A percentile compares a stretch with the other conserved stretches of the same genome.
These are phyloP conservation scores for Saccharomycopsis phalli DNA, from an alignment of 1,139 yeast genomes.

Conservation along the genomic window DNA sequence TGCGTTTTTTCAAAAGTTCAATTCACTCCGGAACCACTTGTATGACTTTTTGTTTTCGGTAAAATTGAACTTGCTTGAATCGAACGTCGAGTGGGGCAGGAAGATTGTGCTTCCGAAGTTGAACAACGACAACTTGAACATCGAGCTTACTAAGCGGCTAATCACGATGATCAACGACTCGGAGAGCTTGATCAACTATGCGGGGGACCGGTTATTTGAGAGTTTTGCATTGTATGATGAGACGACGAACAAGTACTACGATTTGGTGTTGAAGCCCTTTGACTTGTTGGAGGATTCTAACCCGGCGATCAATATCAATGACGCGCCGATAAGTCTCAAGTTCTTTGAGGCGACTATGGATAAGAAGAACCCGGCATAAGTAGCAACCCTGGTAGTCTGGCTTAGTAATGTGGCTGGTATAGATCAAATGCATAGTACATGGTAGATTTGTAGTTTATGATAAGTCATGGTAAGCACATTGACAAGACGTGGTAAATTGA, in stretches of 20 bases:
- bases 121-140: constrained; percentile 14
- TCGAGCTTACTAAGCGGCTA: constrained; percentile 13
- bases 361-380: constrained; percentile 51
- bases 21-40: constrained; percentile 39
- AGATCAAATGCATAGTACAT: too few relatives aligned
- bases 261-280: constrained; percentile 38
- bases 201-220: constrained; percentile 21
- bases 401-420: too few relatives aligned
- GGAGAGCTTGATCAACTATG: constrained; percentile 19
- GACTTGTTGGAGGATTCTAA: constrained; percentile 66
- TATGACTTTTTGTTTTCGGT: constrained; percentile 46
- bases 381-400: too few relatives aligned
- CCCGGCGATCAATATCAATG: constrained; percentile 43
- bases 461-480: too few relatives aligned
- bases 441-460: too few relatives aligned
- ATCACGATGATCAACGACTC: constrained; percentile 12
- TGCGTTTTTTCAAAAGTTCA: constrained; percentile 32
- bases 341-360: constrained; percentile 69
- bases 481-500: too few relatives aligned
- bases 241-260: constrained; percentile 27
- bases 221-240: constrained; percentile 31
- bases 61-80: constrained; percentile 25
- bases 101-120: constrained; percentile 16
- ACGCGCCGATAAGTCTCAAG: constrained; percentile 61
- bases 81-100: constrained; percentile 3